Base-by-base conservation (phyloP, 306 rosid genomes). In the Rosa persica region DNA sequence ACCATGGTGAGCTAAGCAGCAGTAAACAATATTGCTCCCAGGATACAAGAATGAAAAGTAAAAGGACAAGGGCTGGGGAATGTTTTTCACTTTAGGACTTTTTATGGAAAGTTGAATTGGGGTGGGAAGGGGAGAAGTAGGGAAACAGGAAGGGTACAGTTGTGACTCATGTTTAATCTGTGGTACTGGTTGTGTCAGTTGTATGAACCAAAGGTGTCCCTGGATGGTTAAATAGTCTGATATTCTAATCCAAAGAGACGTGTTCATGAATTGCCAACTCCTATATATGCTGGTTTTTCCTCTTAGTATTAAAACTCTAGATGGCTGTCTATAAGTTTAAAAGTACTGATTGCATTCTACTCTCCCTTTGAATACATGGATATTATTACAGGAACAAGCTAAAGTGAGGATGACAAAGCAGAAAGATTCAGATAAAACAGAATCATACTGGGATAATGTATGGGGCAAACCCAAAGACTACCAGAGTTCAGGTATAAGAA, bases 361-460 rank as follows among this genome's bases (percentile, higher is more conserved):
- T 68, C 42, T 46, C 7, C 23, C 23, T 79, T 74, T 34, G 25
- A 4, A 12, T 58, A 58, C 65, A 11, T 73, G 54, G 42, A 58
- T 85, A 57, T 75, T 47, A 75, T 76, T 81, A 49, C 87, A 95
- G 98, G 84, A 74, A 81, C 82, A 89, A 89, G 97, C 98, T 69
- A 93, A 90, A 83, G 10, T 76, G 58, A 89, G 90, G 86, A 91
- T 87, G 98, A 83, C n/a, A 86, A 93, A 88, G 82, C 85, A 89
- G 89, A 91, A 87, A 75, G 88, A 80, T 65, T 77, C 91, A n/a
- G 83, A 72, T 38, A 72, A 79, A 19, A 48, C 88, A 17, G 86
- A 83, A 58, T 72, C 92, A 58, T 91, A 88, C 86, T 93, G 99
- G 99, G 86, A 81, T 86, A 84, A 93, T 71, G 74, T 95, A 42